A percentile compares a stretch with the other conserved stretches of the same genome.
These are phyloP conservation scores for Nigrospora sphaerica DNA, from an alignment of 2,329 filamentous ascomycete genomes.

Conservation along the genomic window DNA sequence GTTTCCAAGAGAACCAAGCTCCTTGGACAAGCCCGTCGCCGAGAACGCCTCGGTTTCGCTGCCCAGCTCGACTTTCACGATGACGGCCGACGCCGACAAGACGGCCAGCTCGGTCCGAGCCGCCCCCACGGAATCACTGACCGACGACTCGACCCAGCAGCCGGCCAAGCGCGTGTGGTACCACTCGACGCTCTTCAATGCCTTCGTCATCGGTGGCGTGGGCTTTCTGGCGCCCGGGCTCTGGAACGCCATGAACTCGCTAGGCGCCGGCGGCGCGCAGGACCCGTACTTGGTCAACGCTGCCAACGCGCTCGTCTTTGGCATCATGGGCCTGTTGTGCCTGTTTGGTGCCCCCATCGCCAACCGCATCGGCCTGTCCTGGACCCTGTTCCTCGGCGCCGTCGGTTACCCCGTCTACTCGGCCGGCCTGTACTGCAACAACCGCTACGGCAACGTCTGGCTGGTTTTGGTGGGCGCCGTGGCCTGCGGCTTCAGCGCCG, in stretches of 20 bases:
- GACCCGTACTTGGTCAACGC: constrained; percentile 38
- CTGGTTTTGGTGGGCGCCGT: constrained; percentile 62
- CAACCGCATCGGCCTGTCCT: constrained; percentile 23
- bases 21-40: too few relatives aligned
- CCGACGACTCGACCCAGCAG: not conserved
- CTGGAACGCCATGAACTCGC: constrained; percentile 49
- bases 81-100: too few relatives aligned
- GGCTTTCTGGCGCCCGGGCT: constrained; percentile 43
- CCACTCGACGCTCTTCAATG: constrained; percentile 44
- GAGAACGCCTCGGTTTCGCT: too few relatives aligned
- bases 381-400: constrained; percentile 25
- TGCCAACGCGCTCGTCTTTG: constrained; percentile 27
- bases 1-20: too few relatives aligned
- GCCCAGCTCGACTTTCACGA: too few relatives aligned
- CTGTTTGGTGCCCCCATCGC: constrained; percentile 23
- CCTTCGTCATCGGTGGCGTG: constrained; percentile 43
- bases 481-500: constrained; percentile 62
- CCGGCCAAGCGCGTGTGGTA: constrained; percentile 31
- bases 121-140: too few relatives aligned
- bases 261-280: constrained; percentile 45
- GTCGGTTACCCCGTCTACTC: constrained; percentile 27
- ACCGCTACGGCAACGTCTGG: constrained; percentile 50
- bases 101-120: too few relatives aligned
- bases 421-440: constrained; percentile 28
- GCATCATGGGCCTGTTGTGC: constrained; percentile 25